Evolutionary conservation across 495 filamentous ascomycete genomes (phyloP).

Genomic region (Lindgomyces ingoldianus): DNA sequence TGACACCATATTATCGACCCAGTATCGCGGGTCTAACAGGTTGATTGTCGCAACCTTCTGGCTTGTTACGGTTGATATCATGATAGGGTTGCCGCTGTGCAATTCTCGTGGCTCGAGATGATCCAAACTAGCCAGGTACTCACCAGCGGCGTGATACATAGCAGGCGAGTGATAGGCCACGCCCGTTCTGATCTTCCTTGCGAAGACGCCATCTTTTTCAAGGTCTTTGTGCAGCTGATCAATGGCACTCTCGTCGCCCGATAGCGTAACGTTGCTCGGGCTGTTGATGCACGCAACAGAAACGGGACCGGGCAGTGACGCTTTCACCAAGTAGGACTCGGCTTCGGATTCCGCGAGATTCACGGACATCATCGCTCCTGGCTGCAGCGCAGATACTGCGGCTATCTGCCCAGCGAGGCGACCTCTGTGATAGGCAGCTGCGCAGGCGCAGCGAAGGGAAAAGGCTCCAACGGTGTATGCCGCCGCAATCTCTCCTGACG

Average conservation of each 20-base stretch:
- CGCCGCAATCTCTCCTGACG: slow-evolving; percentile 31
- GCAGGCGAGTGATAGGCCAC: slow-evolving; percentile 43
- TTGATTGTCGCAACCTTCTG: neutral
- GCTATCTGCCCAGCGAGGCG: no score
- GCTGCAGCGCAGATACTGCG: no score
- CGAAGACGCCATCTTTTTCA: slow-evolving; percentile 25
- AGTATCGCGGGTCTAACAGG: neutral
- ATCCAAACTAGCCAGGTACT: neutral
- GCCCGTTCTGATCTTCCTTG: slow-evolving; percentile 34
- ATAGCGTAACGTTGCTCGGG: slow-evolving; percentile 8
- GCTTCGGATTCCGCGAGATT: no score
- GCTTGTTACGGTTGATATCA: neutral
- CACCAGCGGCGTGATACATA: neutral
- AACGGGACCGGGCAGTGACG: neutral
- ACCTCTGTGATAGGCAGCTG: slow-evolving; percentile 5
- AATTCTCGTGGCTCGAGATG: neutral
- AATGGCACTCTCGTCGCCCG: neutral
- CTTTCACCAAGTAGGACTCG: no score
- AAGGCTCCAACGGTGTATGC: slow-evolving; percentile 3
- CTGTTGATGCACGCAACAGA: slow-evolving; percentile 17
- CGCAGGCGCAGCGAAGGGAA: neutral
- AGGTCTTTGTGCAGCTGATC: neutral
- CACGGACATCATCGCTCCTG: no score
- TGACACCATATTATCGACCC: slow-evolving; percentile 14
- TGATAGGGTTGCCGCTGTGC: neutral